Evolutionary conservation across 1,284 basidiomycete species (phyloP).

Genomic region (Melampsora americana): DNA sequence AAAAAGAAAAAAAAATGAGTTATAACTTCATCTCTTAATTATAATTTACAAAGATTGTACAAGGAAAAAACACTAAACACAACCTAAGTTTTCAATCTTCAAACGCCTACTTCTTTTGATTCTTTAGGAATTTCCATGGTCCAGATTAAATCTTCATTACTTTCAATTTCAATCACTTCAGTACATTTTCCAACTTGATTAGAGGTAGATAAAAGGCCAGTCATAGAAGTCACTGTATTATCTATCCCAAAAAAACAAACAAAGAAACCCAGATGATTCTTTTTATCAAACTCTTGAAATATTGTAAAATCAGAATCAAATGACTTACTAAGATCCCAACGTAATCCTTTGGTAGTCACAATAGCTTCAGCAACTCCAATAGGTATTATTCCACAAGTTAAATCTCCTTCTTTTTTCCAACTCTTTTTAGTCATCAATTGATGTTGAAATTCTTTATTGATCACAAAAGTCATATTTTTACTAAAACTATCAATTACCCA

Average conservation of each 20-base stretch:
- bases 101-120: not conserved
- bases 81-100: no score
- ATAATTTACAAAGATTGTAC: no score
- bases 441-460: constrained; percentile 14
- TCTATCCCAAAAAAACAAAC: constrained; percentile 9
- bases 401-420: constrained; percentile 69
- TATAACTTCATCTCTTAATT: no score
- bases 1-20: no score
- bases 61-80: no score
- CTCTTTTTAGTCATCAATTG: constrained; percentile 21
- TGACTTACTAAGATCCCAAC: constrained; percentile 79
- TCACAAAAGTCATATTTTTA: constrained; percentile 41
- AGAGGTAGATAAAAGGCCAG: constrained; percentile 53
- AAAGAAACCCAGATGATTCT: no score
- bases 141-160: constrained; percentile 52
- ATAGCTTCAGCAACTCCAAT: constrained; percentile 73
- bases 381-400: constrained; percentile 88
- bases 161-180: constrained; percentile 48
- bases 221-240: constrained; percentile 47
- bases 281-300: not conserved
- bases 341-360: constrained; percentile 75
- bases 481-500: constrained; percentile 77
- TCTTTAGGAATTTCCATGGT: constrained; percentile 50
- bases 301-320: constrained; percentile 32
- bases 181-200: constrained; percentile 49